Evolutionary conservation across 805 yeast genomes (phyloP).

Genomic region (Spathaspora girioi): DNA sequence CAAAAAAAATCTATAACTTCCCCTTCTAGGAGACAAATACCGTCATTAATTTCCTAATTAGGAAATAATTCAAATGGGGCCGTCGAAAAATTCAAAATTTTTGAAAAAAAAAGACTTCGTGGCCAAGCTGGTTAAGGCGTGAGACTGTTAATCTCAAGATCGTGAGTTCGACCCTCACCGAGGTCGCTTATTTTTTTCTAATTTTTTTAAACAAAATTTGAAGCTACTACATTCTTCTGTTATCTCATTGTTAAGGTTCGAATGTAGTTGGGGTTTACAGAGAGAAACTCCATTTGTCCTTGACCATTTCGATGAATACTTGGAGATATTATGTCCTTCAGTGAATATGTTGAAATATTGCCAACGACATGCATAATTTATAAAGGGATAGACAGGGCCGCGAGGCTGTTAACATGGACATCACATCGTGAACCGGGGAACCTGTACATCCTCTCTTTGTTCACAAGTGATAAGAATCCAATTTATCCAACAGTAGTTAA

Average conservation of each 20-base stretch:
- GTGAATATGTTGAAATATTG: too few relatives aligned
- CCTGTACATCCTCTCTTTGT: neutral
- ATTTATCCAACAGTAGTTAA: neutral
- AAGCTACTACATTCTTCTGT: neutral
- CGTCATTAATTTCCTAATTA: neutral
- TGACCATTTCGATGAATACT: too few relatives aligned
- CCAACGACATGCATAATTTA: too few relatives aligned
- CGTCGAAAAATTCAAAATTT: neutral
- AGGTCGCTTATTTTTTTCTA: constrained; percentile 17
- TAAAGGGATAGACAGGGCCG: too few relatives aligned
- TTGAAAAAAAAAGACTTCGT: constrained; percentile 16
- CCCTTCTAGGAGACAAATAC: neutral
- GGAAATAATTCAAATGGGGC: neutral
- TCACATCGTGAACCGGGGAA: too few relatives aligned
- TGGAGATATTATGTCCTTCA: too few relatives aligned
- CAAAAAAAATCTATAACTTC: too few relatives aligned
- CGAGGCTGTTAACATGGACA: too few relatives aligned
- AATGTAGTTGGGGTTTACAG: neutral
- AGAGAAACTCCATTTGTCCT: too few relatives aligned
- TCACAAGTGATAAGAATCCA: neutral
- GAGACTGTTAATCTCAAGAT: constrained; percentile 27
- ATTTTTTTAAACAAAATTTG: neutral
- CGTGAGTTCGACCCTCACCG: constrained; percentile 27
- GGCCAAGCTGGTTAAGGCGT: constrained; percentile 30
- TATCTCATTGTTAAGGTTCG: neutral